Conservation (phyloP, 164 flowering plant species). For the Magnolia officinalis region DNA sequence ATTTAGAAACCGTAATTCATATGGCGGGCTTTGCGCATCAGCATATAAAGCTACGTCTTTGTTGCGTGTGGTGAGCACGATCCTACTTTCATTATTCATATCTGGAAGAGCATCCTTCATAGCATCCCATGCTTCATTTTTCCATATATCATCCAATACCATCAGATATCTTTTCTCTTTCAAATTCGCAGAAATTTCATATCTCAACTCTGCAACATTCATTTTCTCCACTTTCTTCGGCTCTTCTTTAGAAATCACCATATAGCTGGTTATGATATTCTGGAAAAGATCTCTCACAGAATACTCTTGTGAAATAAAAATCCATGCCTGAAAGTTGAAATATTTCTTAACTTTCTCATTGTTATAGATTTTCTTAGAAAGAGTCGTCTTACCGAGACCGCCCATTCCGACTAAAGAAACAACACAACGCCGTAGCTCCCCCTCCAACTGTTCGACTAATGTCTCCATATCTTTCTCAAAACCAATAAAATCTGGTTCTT, state of each 20-base stretch:
- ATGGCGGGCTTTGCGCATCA: neutral
- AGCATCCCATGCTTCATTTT: neutral
- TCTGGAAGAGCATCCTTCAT: neutral
- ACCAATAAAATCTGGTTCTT: neutral
- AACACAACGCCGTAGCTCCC: neutral
- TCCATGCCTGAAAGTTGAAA: constrained; percentile 21
- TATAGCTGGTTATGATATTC: too few relatives aligned
- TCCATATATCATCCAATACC: constrained; percentile 10
- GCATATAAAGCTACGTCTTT: neutral
- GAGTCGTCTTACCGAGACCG: constrained; percentile 21
- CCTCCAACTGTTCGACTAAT: neutral
- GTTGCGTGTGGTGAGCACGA: constrained; percentile 1
- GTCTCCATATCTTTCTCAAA: neutral
- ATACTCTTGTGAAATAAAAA: neutral
- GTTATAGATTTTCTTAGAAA: constrained; percentile 24
- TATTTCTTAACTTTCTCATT: constrained; percentile 8
- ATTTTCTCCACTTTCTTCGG: too few relatives aligned
- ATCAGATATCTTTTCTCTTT: neutral
- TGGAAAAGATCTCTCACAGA: too few relatives aligned
- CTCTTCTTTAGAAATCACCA: too few relatives aligned
- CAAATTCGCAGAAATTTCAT: neutral
- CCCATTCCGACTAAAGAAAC: constrained; percentile 16
- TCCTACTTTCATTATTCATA: neutral
- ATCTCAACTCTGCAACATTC: neutral
- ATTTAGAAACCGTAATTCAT: neutral